These are phyloP conservation scores for Aspergillus pseudoviridinutans DNA, from an alignment of 2,329 filamentous ascomycete species.

Conservation along the genomic window DNA sequence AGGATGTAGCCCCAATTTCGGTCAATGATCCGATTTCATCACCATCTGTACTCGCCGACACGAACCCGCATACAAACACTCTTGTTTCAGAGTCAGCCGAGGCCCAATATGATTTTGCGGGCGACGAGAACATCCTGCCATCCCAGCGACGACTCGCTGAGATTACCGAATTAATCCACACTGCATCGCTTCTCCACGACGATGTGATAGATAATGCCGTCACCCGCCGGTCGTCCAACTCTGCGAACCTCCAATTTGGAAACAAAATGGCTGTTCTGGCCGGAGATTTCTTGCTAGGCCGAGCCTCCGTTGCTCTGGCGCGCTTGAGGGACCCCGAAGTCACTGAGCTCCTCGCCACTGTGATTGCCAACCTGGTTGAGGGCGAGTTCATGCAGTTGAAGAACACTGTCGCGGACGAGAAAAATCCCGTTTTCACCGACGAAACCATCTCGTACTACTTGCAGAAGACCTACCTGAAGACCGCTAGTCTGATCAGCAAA, in stretches of 20 bases:
- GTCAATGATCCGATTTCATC: conserved; percentile 62
- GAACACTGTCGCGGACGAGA: conserved; percentile 87
- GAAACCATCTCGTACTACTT: conserved; percentile 90
- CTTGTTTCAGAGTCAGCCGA: conserved; percentile 47
- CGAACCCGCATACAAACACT: conserved; percentile 66
- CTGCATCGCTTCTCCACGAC: conserved; percentile 92
- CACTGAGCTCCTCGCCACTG: conserved; percentile 87
- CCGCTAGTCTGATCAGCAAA: conserved; percentile 91
- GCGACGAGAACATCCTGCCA: conserved; percentile 69
- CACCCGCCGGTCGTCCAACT: conserved; percentile 76
- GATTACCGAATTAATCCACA: conserved; percentile 96
- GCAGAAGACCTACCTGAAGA: conserved; percentile 98
- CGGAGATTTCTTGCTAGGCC: conserved; percentile 90
- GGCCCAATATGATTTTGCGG: conserved; percentile 34
- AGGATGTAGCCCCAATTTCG: conserved; percentile 28
- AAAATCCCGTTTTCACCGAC: conserved; percentile 78
- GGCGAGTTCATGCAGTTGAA: conserved; percentile 99
- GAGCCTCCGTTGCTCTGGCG: conserved; percentile 89
- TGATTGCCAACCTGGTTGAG: conserved; percentile 96
- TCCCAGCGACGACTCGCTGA: conserved; percentile 88
- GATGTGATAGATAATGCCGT: conserved; percentile 95
- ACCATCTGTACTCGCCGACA: conserved; percentile 65
- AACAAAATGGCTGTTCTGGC: conserved; percentile 99
- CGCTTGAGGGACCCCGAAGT: conserved; percentile 90
- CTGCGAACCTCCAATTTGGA: conserved; percentile 90